Percentiles rank a stretch among this genome's conserved stretches.
Evolutionary conservation across 139 green algal species (phyloP).

Genomic region (Tetradesmus lagerheimii): DNA sequence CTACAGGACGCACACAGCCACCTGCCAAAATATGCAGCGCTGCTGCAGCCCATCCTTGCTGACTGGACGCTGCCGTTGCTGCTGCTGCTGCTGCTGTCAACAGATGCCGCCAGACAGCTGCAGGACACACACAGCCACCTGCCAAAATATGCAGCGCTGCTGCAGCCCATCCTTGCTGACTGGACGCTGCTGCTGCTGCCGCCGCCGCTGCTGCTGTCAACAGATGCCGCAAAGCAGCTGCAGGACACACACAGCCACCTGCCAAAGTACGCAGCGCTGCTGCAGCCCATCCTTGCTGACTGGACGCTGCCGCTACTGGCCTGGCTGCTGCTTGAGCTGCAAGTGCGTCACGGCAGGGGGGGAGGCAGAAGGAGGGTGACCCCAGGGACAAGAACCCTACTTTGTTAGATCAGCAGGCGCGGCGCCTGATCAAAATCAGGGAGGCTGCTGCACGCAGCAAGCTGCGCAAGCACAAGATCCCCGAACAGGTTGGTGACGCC

Average conservation of each 20-base stretch:
- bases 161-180: background rate
- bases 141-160: no score
- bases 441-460: background rate
- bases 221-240: background rate
- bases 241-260: background rate
- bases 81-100: no score
- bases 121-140: no score
- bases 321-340: background rate
- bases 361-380: background rate
- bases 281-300: background rate
- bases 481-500: background rate
- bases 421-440: background rate
- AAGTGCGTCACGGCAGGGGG: background rate
- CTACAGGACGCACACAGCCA: no score
- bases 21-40: no score
- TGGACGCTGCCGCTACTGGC: background rate
- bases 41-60: no score
- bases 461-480: background rate
- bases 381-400: background rate
- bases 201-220: background rate
- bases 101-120: no score
- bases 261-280: background rate
- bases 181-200: background rate
- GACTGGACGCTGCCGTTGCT: no score
- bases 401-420: background rate